A percentile compares a stretch with the other conserved stretches of the same genome.
Evolutionary conservation across 257 asterid species (phyloP).

Genomic region (Plantago elongata): DNA sequence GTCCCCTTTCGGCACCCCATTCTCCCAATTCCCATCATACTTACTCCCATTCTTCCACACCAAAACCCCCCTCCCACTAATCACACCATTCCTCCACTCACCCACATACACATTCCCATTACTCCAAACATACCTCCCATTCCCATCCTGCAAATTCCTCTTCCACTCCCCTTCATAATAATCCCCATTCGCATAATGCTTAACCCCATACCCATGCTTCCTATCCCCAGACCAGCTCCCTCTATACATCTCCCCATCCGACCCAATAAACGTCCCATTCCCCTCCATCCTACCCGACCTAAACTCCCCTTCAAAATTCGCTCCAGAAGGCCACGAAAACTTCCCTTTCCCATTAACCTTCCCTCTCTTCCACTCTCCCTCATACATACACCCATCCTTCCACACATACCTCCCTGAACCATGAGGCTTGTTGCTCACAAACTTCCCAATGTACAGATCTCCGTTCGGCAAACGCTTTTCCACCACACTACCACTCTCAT

Average conservation of each 20-base stretch:
- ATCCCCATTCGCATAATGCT: constrained; percentile 83
- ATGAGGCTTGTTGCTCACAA: constrained; percentile 69
- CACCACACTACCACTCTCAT: constrained; percentile 16
- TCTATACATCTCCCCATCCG: constrained; percentile 69
- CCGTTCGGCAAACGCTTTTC: constrained; percentile 86
- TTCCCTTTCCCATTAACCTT: constrained; percentile 83
- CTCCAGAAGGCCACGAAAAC: constrained; percentile 97
- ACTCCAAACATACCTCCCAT: constrained; percentile 80
- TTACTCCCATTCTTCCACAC: constrained; percentile 81
- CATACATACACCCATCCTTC: constrained; percentile 95
- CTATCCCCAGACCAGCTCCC: constrained; percentile 85
- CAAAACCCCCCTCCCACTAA: constrained; percentile 77
- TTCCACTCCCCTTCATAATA: constrained; percentile 84
- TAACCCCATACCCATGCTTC: constrained; percentile 79
- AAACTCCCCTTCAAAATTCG: constrained; percentile 84
- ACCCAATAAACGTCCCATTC: constrained; percentile 65
- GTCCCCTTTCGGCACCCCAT: constrained; percentile 67
- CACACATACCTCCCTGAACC: constrained; percentile 95
- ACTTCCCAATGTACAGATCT: constrained; percentile 89
- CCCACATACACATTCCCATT: constrained; percentile 82
- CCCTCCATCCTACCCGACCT: constrained; percentile 97
- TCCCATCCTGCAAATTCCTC: constrained; percentile 74
- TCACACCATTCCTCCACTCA: constrained; percentile 81
- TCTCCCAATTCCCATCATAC: constrained; percentile 82
- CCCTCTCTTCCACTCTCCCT: constrained; percentile 95